Evolutionary conservation across 495 filamentous ascomycete genomes (phyloP).

Genomic region (Hypomontagnella submonticulosa): DNA sequence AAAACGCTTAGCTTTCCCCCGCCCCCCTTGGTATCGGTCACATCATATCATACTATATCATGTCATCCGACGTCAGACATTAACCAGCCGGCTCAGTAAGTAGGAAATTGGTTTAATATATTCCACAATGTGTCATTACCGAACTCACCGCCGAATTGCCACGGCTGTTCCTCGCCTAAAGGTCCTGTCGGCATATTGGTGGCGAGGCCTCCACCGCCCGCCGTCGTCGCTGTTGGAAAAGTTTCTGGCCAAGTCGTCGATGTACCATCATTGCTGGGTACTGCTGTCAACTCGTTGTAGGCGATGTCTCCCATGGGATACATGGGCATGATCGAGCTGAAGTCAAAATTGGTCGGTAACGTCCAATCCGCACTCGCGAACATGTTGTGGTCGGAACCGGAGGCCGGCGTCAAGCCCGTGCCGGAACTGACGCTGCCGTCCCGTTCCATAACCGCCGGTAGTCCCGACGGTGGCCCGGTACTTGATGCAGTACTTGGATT

Average conservation of each 20-base stretch:
- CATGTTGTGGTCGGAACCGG: conserved; percentile 25
- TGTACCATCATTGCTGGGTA: conserved; percentile 40
- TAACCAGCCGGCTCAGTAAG: conserved; percentile 24
- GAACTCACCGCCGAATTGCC: conserved; percentile 59
- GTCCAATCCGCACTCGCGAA: conserved; percentile 45
- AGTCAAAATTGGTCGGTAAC: conserved; percentile 57
- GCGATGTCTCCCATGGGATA: conserved; percentile 65
- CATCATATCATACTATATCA: conserved; percentile 5
- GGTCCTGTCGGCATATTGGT: conserved; percentile 19
- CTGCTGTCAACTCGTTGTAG: conserved; percentile 60
- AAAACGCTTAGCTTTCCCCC: conserved; percentile 15
- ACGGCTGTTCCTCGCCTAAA: conserved; percentile 31
- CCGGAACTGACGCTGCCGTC: conserved; percentile 33
- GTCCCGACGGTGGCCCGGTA: conserved; percentile 6
- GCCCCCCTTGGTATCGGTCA: conserved; percentile 1
- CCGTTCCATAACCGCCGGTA: conserved; percentile 25
- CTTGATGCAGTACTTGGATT: conserved; percentile 29
- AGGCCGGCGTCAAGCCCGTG: conserved; percentile 36
- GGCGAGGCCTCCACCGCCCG: conserved; percentile 19
- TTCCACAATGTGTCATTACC: conserved; percentile 65
- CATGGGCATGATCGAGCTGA: conserved; percentile 61
- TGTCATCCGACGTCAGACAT: conserved; percentile 6
- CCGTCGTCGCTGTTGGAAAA: conserved; percentile 24
- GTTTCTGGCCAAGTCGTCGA: conserved; percentile 34
- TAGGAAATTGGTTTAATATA: conserved; percentile 60